Evolutionary conservation across 1,284 basidiomycete species (phyloP).

Genomic region (Rhodotorula sp.): DNA sequence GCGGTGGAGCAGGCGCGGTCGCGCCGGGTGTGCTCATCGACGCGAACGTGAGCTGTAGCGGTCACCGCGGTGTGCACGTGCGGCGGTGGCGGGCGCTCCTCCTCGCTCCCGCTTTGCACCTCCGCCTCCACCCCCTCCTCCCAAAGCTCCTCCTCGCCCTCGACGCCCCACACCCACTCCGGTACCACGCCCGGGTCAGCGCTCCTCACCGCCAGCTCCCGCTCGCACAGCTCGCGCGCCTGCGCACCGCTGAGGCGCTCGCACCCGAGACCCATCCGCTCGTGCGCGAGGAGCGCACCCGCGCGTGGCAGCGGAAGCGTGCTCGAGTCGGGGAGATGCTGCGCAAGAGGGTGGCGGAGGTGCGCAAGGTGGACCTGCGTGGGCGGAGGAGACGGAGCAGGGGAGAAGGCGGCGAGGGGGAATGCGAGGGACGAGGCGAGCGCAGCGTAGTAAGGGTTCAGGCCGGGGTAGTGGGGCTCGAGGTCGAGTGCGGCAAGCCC

Average conservation of each 20-base stretch:
- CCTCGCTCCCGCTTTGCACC: neutral
- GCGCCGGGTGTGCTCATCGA: neutral
- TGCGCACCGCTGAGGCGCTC: neutral
- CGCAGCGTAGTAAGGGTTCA: too few relatives aligned
- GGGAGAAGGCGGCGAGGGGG: too few relatives aligned
- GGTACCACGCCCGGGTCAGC: neutral
- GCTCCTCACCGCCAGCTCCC: neutral
- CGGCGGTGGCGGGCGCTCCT: neutral
- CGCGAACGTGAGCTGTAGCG: too few relatives aligned
- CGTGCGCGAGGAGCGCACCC: neutral
- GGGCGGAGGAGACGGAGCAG: too few relatives aligned
- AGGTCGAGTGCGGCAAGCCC: too few relatives aligned
- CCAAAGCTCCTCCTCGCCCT: neutral
- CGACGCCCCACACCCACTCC: neutral
- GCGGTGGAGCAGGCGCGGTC: too few relatives aligned
- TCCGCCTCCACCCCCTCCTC: neutral
- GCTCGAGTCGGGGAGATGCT: neutral
- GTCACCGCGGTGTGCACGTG: too few relatives aligned
- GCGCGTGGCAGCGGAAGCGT: neutral
- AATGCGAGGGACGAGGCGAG: too few relatives aligned
- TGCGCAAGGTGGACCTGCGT: neutral
- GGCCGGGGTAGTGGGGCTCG: too few relatives aligned
- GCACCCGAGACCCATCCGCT: neutral
- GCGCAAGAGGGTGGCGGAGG: neutral
- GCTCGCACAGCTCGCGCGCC: neutral